Percentiles rank a stretch among this genome's conserved stretches.
Evolutionary conservation across 352 stramenopile genomes (phyloP).

Genomic region (Phytophthora idaei): DNA sequence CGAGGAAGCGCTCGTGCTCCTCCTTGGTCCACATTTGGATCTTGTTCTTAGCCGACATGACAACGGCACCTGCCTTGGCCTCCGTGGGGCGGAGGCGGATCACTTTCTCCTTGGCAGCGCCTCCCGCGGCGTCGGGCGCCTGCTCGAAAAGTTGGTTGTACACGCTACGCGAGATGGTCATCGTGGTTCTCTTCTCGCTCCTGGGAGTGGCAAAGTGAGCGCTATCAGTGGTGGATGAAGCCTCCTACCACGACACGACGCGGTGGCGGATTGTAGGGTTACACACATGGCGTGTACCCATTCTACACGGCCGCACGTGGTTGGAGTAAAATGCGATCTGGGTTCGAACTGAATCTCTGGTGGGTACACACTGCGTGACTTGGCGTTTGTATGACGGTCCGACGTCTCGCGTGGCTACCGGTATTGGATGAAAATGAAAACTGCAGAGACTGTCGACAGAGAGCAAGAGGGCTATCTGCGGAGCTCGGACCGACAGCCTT

Average conservation of each 20-base stretch:
- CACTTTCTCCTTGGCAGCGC: constrained; percentile 57
- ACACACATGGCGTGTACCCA: constrained; percentile 36
- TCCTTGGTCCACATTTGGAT: constrained; percentile 90
- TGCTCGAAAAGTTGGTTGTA: constrained; percentile 88
- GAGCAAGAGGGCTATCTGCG: no score
- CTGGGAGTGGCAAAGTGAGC: constrained; percentile 22
- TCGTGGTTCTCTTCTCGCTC: constrained; percentile 25
- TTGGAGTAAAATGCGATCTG: constrained; percentile 13
- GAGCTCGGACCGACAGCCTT: no score
- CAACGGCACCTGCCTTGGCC: constrained; percentile 77
- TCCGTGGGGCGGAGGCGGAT: constrained; percentile 81
- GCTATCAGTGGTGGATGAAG: constrained; percentile 32
- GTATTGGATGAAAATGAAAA: neutral
- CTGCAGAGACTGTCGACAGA: neutral
- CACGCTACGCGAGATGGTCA: constrained; percentile 85
- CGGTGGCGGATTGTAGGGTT: constrained; percentile 19
- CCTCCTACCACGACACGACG: constrained; percentile 14
- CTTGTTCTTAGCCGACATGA: constrained; percentile 82
- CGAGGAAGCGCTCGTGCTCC: constrained; percentile 86
- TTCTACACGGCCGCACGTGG: constrained; percentile 10
- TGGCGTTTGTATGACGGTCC: constrained; percentile 17
- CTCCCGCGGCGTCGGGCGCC: constrained; percentile 32
- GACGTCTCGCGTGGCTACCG: constrained; percentile 1
- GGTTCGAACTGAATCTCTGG: constrained; percentile 31
- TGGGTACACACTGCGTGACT: constrained; percentile 16